These are phyloP conservation scores for Trichosporon asahii DNA, from an alignment of 1,284 basidiomycete genomes.

Conservation along the genomic window DNA sequence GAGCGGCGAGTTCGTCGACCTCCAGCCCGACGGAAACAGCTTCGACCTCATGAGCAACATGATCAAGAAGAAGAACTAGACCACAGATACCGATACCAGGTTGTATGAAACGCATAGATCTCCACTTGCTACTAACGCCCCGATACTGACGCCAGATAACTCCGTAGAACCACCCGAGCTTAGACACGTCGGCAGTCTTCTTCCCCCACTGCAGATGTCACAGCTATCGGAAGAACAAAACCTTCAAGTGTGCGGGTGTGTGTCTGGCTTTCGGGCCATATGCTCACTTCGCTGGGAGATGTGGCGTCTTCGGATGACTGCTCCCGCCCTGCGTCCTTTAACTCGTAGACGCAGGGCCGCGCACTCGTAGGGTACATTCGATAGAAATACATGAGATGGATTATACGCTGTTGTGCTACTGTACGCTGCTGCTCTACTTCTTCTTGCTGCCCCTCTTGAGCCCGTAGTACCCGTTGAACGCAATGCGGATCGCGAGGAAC, in stretches of 20 bases:
- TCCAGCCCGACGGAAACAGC: slow-evolving; percentile 94
- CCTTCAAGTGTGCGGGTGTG: slow-evolving; percentile 8
- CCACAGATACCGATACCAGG: background rate
- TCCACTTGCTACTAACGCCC: background rate
- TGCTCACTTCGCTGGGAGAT: slow-evolving; percentile 7
- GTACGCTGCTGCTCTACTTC: slow-evolving; percentile 14
- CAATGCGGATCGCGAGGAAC: slow-evolving; percentile 51
- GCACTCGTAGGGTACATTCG: slow-evolving; percentile 3
- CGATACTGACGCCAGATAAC: background rate
- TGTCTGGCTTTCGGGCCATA: background rate
- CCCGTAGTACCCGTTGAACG: slow-evolving; percentile 51
- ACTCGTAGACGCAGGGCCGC: background rate
- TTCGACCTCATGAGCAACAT: slow-evolving; percentile 92
- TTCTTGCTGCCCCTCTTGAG: slow-evolving; percentile 29
- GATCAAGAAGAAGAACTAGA: slow-evolving; percentile 64
- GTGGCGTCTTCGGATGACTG: slow-evolving; percentile 11
- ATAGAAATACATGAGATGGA: slow-evolving; percentile 1
- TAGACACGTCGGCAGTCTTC: slow-evolving; percentile 38
- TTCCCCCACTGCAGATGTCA: slow-evolving; percentile 35
- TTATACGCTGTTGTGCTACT: background rate
- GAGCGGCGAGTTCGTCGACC: slow-evolving; percentile 54
- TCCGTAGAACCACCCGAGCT: slow-evolving; percentile 28
- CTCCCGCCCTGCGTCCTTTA: background rate
- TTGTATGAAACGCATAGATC: slow-evolving; percentile 4
- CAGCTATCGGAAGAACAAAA: slow-evolving; percentile 40